Percentiles rank a stretch among this genome's conserved stretches.
Conservation (phyloP, 2,329 filamentous ascomycete genomes). For the Fusarium piperis region DNA sequence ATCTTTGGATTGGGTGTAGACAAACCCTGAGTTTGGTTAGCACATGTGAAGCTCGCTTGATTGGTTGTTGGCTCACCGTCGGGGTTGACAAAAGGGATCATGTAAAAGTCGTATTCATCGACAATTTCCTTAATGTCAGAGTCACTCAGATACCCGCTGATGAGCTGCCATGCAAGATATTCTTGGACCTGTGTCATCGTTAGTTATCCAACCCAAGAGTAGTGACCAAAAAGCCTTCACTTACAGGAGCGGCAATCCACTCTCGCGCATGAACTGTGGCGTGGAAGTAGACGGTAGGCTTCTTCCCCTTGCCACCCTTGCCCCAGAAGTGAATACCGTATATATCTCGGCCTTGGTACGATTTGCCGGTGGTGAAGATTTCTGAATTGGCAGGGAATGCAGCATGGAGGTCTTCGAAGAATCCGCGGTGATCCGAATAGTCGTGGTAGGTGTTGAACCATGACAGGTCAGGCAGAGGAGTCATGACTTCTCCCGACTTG, state of each 20-base stretch:
- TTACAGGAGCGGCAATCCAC: slow-evolving; percentile 61
- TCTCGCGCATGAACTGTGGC: slow-evolving; percentile 68
- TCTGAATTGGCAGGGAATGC: slow-evolving; percentile 56
- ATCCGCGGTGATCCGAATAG: slow-evolving; percentile 61
- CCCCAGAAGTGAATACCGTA: slow-evolving; percentile 69
- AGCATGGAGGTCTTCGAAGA: slow-evolving; percentile 55
- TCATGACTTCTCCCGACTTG: neutral
- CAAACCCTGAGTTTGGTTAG: slow-evolving; percentile 28
- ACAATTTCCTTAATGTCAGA: slow-evolving; percentile 57
- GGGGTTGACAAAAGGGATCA: slow-evolving; percentile 70
- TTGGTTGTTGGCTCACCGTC: slow-evolving; percentile 54
- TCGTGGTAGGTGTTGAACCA: slow-evolving; percentile 65
- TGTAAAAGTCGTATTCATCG: slow-evolving; percentile 72
- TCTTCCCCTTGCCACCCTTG: slow-evolving; percentile 51
- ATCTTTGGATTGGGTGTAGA: neutral
- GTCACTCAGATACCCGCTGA: slow-evolving; percentile 55
- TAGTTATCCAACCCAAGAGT: neutral
- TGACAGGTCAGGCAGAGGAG: slow-evolving; percentile 17
- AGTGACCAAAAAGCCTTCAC: neutral
- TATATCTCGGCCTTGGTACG: slow-evolving; percentile 62
- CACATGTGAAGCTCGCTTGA: no score
- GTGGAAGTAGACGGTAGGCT: slow-evolving; percentile 64
- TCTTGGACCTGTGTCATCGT: slow-evolving; percentile 52
- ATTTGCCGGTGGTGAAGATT: slow-evolving; percentile 59
- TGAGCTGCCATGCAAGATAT: slow-evolving; percentile 61